phyloP scores from a whole-genome alignment of 1,284 basidiomycete genomes.

The Marasmius sp. region DNA sequence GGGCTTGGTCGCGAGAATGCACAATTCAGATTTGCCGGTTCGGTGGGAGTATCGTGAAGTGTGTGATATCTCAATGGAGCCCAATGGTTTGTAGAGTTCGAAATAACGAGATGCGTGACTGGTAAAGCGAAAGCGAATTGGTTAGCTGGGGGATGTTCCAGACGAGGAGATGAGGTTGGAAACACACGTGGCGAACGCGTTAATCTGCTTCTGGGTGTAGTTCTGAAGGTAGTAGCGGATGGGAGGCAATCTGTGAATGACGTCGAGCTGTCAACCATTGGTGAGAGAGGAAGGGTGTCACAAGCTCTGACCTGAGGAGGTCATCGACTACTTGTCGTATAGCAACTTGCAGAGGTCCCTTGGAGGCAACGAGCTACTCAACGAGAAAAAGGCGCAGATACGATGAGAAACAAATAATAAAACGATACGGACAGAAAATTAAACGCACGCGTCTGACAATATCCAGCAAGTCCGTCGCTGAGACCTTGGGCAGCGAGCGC shows the following conservation, averaged over 20 bases:
- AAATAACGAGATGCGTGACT: conserved; percentile 87
- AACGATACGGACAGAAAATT: conserved; percentile 19
- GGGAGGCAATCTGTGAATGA: conserved; percentile 53
- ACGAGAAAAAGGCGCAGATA: conserved; percentile 26
- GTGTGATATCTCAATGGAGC: conserved; percentile 83
- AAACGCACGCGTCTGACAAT: conserved; percentile 74
- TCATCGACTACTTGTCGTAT: conserved; percentile 71
- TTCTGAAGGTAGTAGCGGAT: conserved; percentile 72
- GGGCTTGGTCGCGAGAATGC: conserved; percentile 80
- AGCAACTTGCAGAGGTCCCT: conserved; percentile 50
- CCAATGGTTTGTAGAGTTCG: conserved; percentile 78
- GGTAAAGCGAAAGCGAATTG: conserved; percentile 18
- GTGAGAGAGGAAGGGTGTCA: background rate
- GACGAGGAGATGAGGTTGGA: conserved; percentile 19
- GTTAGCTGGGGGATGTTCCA: conserved; percentile 23
- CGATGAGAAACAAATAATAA: conserved; percentile 25
- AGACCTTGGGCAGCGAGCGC: conserved; percentile 70
- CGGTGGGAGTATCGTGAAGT: conserved; percentile 81
- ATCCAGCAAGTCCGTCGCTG: conserved; percentile 60
- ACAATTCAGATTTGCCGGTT: conserved; percentile 89
- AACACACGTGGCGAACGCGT: conserved; percentile 83
- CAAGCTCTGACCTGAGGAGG: conserved; percentile 54
- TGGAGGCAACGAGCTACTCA: conserved; percentile 57
- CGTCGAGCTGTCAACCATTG: conserved; percentile 14
- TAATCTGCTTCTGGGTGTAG: conserved; percentile 78